Evolutionary conservation across 441 rosid species (phyloP).

Genomic region (Populus hybrid): DNA sequence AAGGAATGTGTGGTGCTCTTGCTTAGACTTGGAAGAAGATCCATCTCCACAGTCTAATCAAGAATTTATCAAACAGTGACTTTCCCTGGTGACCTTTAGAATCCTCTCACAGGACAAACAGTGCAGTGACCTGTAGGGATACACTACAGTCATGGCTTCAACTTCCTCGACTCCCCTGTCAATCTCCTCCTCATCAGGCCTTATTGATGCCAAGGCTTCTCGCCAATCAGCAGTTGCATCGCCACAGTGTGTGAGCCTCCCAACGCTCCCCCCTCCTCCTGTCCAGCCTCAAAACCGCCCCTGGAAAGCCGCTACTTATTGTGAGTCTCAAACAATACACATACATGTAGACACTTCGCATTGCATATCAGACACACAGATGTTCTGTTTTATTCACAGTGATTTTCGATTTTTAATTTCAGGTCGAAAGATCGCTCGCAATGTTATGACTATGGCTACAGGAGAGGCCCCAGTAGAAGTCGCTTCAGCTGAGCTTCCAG

Average conservation of each 20-base stretch:
- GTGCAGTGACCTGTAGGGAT: slow-evolving; percentile 16
- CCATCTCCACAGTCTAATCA: slow-evolving; percentile 32
- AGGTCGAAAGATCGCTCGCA: slow-evolving; percentile 82
- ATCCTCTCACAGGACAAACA: slow-evolving; percentile 13
- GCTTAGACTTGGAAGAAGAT: slow-evolving; percentile 25
- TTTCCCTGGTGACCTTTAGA: neutral
- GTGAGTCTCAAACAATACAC: slow-evolving; percentile 32
- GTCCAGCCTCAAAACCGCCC: slow-evolving; percentile 46
- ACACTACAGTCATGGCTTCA: slow-evolving; percentile 47
- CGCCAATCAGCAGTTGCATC: slow-evolving; percentile 50
- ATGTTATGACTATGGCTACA: slow-evolving; percentile 72
- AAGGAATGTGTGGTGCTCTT: slow-evolving; percentile 46
- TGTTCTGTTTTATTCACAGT: neutral
- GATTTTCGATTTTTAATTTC: neutral
- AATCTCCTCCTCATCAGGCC: slow-evolving; percentile 48
- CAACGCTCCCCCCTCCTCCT: slow-evolving; percentile 51
- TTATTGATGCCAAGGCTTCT: slow-evolving; percentile 65
- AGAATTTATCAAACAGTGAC: slow-evolving; percentile 19
- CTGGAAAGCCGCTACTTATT: slow-evolving; percentile 55
- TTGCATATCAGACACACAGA: neutral
- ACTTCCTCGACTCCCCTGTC: slow-evolving; percentile 44
- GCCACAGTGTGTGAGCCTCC: slow-evolving; percentile 57
- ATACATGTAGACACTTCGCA: neutral
- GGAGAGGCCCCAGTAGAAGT: slow-evolving; percentile 71
- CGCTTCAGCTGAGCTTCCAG: slow-evolving; percentile 58